phyloP scores from a whole-genome alignment of 306 rosid genomes.

The Acacia confusa region DNA sequence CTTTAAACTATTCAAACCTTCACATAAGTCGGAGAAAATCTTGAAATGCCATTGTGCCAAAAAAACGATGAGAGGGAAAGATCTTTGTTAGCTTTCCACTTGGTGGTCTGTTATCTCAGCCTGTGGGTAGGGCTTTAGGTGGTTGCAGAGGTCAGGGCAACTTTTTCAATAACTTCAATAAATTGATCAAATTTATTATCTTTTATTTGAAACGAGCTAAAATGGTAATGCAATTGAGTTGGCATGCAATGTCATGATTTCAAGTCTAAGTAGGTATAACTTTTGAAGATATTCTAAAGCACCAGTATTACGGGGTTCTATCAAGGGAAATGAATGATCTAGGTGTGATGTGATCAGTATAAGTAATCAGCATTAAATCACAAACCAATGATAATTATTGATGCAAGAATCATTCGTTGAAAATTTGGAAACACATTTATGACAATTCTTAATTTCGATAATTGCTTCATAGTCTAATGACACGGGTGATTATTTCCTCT shows the following conservation, averaged over 20 bases:
- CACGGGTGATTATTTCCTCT: background rate
- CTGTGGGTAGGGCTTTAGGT: conserved; percentile 17
- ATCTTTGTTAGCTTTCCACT: background rate
- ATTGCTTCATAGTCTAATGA: background rate
- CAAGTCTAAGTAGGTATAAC: conserved; percentile 9
- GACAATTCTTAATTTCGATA: background rate
- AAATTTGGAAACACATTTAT: background rate
- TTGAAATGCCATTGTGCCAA: conserved; percentile 1
- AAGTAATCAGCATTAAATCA: background rate
- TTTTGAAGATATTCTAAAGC: conserved; percentile 17
- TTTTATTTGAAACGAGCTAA: background rate
- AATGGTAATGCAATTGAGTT: background rate
- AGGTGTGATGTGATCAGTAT: background rate
- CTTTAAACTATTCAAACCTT: background rate
- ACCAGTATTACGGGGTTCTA: background rate
- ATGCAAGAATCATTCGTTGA: background rate
- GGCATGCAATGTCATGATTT: conserved; percentile 3
- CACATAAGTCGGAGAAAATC: background rate
- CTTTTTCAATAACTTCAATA: background rate
- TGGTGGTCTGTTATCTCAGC: conserved; percentile 13
- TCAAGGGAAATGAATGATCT: background rate
- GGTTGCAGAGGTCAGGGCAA: conserved; percentile 3
- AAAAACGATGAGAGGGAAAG: conserved; percentile 4
- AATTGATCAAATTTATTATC: background rate
- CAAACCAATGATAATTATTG: background rate